A percentile compares a stretch with the other conserved stretches of the same genome.
Conservation (phyloP, 2,329 filamentous ascomycete species). For the Phaeosphaeriaceae sp. region DNA sequence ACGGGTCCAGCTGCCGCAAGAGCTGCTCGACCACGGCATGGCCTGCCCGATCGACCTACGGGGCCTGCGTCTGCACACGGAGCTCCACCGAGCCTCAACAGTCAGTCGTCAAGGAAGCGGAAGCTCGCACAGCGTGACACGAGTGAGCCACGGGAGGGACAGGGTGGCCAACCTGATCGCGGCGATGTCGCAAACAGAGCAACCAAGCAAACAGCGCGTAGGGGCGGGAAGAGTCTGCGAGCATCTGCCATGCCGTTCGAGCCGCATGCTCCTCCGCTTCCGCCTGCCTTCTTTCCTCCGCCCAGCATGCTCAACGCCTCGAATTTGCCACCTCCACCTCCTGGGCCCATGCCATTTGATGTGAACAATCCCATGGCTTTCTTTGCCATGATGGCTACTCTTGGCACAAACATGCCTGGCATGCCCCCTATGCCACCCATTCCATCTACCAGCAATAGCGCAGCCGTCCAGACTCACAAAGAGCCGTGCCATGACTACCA, state of each 20-base stretch:
- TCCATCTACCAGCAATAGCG: slow-evolving; percentile 41
- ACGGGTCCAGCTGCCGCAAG: slow-evolving; percentile 28
- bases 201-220: slow-evolving; percentile 66
- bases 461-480: slow-evolving; percentile 29
- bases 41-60: slow-evolving; percentile 18
- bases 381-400: slow-evolving; percentile 65
- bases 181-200: slow-evolving; percentile 48
- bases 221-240: slow-evolving; percentile 38
- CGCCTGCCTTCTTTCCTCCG: slow-evolving; percentile 14
- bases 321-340: slow-evolving; percentile 48
- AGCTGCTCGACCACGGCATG: slow-evolving; percentile 14
- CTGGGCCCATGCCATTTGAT: slow-evolving; percentile 62
- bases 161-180: slow-evolving; percentile 49
- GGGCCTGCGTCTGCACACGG: slow-evolving; percentile 6
- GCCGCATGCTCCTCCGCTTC: slow-evolving; percentile 12
- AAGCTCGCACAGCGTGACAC: slow-evolving; percentile 62
- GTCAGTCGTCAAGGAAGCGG: slow-evolving; percentile 60
- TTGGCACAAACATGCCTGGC: slow-evolving; percentile 49
- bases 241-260: slow-evolving; percentile 7
- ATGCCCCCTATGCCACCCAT: slow-evolving; percentile 44
- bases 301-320: slow-evolving; percentile 15
- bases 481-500: slow-evolving; percentile 74
- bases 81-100: slow-evolving; percentile 3
- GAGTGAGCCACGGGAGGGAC: slow-evolving; percentile 48
- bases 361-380: slow-evolving; percentile 67